phyloP scores from a whole-genome alignment of 345 rosid genomes.

The Alliaria petiolata region DNA sequence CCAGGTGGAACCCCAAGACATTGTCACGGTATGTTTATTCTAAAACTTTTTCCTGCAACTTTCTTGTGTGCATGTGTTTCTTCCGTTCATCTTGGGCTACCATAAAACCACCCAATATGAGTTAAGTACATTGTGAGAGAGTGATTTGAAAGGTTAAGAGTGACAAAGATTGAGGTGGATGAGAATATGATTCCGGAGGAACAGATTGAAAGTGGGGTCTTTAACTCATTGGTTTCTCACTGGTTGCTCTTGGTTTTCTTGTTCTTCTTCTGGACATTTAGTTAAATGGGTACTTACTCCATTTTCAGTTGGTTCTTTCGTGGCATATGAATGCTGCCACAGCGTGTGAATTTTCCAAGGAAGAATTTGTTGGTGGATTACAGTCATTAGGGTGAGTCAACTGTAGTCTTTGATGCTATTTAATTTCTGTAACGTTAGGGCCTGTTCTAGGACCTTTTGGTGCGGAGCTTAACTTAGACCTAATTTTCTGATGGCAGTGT shows the following conservation, averaged over 20 bases:
- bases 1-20: slow-evolving; percentile 99
- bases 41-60: slow-evolving; percentile 10
- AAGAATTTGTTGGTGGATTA: slow-evolving; percentile 80
- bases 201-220: neutral
- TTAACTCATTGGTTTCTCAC: neutral
- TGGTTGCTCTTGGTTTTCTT: neutral
- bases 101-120: neutral
- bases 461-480: slow-evolving; percentile 24
- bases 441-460: neutral
- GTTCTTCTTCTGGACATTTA: neutral
- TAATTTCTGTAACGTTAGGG: neutral
- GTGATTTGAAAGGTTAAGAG: neutral
- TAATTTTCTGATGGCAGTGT: slow-evolving; percentile 58
- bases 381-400: slow-evolving; percentile 74
- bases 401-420: neutral
- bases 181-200: neutral
- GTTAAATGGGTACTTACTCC: neutral
- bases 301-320: slow-evolving; percentile 82
- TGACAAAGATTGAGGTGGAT: neutral
- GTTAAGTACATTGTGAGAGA: neutral
- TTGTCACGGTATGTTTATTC: slow-evolving; percentile 66
- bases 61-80: slow-evolving; percentile 1
- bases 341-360: slow-evolving; percentile 92
- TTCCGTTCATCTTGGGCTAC: neutral
- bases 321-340: slow-evolving; percentile 99